phyloP scores from a whole-genome alignment of 148 eudicot species.

The Vaccinium vitisidaea region DNA sequence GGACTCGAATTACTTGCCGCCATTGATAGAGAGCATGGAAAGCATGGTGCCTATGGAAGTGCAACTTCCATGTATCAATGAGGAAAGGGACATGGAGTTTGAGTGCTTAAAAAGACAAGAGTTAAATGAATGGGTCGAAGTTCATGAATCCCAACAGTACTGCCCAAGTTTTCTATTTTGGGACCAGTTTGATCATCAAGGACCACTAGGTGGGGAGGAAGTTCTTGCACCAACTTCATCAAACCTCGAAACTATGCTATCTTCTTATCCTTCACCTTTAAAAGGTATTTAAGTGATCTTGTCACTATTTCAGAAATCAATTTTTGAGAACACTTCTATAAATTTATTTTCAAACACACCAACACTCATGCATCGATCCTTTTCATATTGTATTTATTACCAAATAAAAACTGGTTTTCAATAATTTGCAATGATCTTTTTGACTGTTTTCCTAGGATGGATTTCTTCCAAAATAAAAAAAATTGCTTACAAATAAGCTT shows the following conservation, averaged over 20 bases:
- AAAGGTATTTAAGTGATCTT: constrained; percentile 41
- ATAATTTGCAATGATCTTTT: background rate
- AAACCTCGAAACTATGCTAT: constrained; percentile 42
- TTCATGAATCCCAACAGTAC: constrained; percentile 42
- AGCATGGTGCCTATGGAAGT: constrained; percentile 43
- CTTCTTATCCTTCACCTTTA: constrained; percentile 56
- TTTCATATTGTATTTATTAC: background rate
- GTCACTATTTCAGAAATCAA: background rate
- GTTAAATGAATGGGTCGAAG: constrained; percentile 54
- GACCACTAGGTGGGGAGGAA: constrained; percentile 35
- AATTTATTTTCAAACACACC: background rate
- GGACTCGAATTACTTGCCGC: constrained; percentile 44
- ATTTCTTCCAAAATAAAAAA: background rate
- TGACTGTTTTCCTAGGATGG: background rate
- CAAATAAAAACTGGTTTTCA: background rate
- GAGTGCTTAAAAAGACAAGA: constrained; percentile 41
- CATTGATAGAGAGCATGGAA: constrained; percentile 60
- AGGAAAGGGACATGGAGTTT: constrained; percentile 18
- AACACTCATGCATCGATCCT: background rate
- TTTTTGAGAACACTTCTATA: background rate
- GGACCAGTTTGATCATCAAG: constrained; percentile 62
- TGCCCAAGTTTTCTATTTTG: constrained; percentile 54
- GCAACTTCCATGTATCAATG: constrained; percentile 37
- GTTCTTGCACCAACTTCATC: constrained; percentile 40
- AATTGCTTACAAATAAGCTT: background rate